Percentiles rank a stretch among this genome's conserved stretches.
Conservation (phyloP, 768 basidiomycete species). For the Termitomyces sp. region DNA sequence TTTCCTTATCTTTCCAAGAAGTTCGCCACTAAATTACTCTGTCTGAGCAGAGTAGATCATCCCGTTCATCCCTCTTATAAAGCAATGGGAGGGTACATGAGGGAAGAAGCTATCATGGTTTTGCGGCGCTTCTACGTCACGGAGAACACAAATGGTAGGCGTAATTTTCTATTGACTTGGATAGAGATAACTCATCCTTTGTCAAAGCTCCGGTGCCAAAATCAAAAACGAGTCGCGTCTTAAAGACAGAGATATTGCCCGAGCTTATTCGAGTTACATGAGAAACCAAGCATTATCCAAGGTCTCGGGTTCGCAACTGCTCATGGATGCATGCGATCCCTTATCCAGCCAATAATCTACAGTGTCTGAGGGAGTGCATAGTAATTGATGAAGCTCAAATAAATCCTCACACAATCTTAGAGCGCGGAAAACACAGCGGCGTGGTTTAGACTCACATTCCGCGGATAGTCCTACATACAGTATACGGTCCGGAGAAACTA, state of each 20-base stretch:
- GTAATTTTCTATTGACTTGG: not conserved
- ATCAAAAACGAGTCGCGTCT: conserved; percentile 77
- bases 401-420: not conserved
- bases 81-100: conserved; percentile 71
- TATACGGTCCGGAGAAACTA: not conserved
- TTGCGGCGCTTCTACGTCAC: conserved; percentile 88
- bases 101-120: conserved; percentile 86
- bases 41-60: conserved; percentile 53
- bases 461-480: not conserved
- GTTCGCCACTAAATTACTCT: not conserved
- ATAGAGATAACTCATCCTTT: conserved; percentile 9
- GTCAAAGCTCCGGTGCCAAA: conserved; percentile 81
- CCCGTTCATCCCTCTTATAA: conserved; percentile 71
- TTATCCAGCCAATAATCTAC: too few relatives aligned
- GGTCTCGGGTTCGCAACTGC: not conserved
- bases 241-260: conserved; percentile 76
- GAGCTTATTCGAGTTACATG: not conserved
- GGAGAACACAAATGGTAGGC: conserved; percentile 83
- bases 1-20: not conserved
- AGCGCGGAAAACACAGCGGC: not conserved
- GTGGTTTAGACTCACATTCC: not conserved
- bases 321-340: too few relatives aligned
- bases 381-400: not conserved
- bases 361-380: not conserved
- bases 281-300: not conserved